phyloP scores from a whole-genome alignment of 176 grass and related monocot species.

The Lolium multiflorum region DNA sequence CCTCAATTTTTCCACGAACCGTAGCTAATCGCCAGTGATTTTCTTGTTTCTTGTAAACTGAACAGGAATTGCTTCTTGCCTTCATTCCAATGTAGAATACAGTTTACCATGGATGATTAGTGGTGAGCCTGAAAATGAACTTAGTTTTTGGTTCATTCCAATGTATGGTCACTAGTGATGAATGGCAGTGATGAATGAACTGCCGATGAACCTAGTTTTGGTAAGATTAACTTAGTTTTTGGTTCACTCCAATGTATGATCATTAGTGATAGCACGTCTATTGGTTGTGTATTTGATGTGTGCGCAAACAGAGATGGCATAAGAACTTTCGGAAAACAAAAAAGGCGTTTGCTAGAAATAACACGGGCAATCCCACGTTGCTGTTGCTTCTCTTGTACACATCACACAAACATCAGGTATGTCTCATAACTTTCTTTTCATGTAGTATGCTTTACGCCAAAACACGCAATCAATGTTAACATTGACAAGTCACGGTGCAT shows the following conservation, averaged over 20 bases:
- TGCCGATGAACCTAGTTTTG: too few relatives aligned
- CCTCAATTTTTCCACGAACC: not conserved
- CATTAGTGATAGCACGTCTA: not conserved
- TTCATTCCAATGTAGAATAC: not conserved
- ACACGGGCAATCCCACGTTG: slow-evolving; percentile 9
- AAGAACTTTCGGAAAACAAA: not conserved
- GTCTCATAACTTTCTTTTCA: not conserved
- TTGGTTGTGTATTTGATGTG: not conserved
- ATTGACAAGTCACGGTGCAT: not conserved
- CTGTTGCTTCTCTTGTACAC: slow-evolving; percentile 41
- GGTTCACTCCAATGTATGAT: not conserved
- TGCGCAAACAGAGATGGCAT: slow-evolving; percentile 16
- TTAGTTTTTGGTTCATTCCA: not conserved
- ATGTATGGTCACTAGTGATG: not conserved
- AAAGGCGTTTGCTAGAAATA: not conserved
- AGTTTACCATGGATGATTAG: not conserved
- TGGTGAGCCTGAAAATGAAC: not conserved
- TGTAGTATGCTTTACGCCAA: not conserved
- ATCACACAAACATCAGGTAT: not conserved
- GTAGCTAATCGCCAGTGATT: not conserved
- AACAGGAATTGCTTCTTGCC: not conserved
- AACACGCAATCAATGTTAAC: not conserved
- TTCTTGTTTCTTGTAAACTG: not conserved
- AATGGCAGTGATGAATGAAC: not conserved
- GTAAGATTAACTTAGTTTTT: not conserved